Percentiles rank a stretch among this genome's conserved stretches.
Conservation (phyloP, 345 rosid species). For the Carallia brachiata region DNA sequence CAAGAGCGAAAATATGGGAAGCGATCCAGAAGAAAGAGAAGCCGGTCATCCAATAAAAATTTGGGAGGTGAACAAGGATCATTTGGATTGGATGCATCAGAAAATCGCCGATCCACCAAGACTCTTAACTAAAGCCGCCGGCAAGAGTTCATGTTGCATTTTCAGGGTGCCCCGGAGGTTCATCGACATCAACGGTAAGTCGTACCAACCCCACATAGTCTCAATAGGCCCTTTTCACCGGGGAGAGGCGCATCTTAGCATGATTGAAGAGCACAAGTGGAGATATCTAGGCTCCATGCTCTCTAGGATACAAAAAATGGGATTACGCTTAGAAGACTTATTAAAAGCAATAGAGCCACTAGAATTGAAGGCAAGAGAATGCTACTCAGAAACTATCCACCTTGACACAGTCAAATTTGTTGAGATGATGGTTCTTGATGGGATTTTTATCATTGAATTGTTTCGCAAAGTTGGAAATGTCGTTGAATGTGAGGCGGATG, state of each 20-base stretch:
- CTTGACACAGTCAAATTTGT: conserved; percentile 42
- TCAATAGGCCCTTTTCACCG: conserved; percentile 77
- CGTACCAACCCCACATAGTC: conserved; percentile 63
- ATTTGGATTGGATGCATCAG: conserved; percentile 33
- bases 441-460: conserved; percentile 56
- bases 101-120: conserved; percentile 45
- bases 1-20: conserved; percentile 3
- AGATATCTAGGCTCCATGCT: conserved; percentile 49
- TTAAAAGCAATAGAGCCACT: conserved; percentile 37
- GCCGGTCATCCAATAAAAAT: conserved; percentile 13
- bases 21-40: conserved; percentile 10
- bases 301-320: conserved; percentile 27
- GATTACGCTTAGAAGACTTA: conserved; percentile 41
- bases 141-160: conserved; percentile 43
- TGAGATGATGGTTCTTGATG: conserved; percentile 79
- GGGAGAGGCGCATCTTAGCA: conserved; percentile 38
- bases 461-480: conserved; percentile 50
- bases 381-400: conserved; percentile 57
- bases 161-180: conserved; percentile 46
- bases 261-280: conserved; percentile 91
- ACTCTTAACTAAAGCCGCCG: conserved; percentile 39
- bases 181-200: conserved; percentile 49
- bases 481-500: conserved; percentile 43
- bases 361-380: conserved; percentile 52
- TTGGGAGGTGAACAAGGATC: conserved; percentile 35